These are phyloP conservation scores for Cenchrus fungigraminus DNA, from an alignment of 176 grass and related monocot genomes.

Conservation along the genomic window DNA sequence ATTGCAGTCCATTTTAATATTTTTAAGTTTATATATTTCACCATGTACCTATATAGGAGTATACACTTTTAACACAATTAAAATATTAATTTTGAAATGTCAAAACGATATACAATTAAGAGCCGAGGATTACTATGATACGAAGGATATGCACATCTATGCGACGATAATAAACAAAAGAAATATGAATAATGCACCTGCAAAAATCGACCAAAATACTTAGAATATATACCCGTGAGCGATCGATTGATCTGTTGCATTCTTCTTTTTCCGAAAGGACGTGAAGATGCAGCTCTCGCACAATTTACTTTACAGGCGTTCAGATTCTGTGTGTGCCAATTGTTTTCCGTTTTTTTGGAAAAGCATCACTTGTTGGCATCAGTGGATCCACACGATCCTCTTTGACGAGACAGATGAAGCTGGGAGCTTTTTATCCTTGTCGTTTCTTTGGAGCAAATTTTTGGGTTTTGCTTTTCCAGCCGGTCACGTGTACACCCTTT, in stretches of 20 bases:
- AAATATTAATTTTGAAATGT: too few relatives aligned
- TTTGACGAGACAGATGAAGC: conserved; percentile 26
- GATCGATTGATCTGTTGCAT: neutral
- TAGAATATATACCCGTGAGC: neutral
- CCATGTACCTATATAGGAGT: too few relatives aligned
- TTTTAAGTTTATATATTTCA: too few relatives aligned
- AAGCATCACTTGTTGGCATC: neutral
- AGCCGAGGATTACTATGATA: too few relatives aligned
- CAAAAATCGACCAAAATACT: neutral
- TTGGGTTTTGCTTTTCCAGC: neutral
- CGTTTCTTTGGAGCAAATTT: neutral
- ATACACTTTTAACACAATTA: too few relatives aligned
- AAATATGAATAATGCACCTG: neutral
- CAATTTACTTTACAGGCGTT: conserved; percentile 10
- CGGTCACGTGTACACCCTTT: neutral
- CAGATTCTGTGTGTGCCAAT: neutral
- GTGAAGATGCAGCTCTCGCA: neutral
- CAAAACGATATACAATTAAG: too few relatives aligned
- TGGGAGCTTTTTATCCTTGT: conserved; percentile 1
- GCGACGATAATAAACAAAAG: neutral
- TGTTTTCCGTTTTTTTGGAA: neutral
- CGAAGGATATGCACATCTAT: neutral
- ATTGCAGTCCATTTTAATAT: too few relatives aligned
- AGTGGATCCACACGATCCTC: conserved; percentile 11
- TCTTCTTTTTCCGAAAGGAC: conserved; percentile 11